These are phyloP conservation scores for Penicillium soppii DNA, from an alignment of 495 filamentous ascomycete species.

Conservation along the genomic window DNA sequence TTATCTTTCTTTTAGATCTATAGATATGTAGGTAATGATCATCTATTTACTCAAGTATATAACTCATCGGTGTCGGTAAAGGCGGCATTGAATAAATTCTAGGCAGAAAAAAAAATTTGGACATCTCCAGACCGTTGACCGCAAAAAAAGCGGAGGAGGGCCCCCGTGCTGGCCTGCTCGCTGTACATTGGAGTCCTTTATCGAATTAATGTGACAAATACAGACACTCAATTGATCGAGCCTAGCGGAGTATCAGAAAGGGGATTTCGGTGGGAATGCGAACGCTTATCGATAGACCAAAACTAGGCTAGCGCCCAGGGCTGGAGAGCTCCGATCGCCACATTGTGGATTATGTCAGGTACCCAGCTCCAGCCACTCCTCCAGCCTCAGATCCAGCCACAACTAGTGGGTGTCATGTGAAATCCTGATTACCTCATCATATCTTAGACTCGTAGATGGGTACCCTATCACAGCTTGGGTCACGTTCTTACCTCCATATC, in stretches of 20 bases:
- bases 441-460: not conserved
- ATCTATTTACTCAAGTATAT: not conserved
- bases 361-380: slow-evolving; percentile 14
- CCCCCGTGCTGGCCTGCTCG: slow-evolving; percentile 24
- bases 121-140: slow-evolving; percentile 2
- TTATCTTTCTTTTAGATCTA: not conserved
- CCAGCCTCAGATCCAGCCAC: slow-evolving; percentile 13
- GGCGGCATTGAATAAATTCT: slow-evolving; percentile 6
- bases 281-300: slow-evolving; percentile 26
- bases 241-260: slow-evolving; percentile 15
- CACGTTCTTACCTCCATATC: not conserved
- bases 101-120: slow-evolving; percentile 14
- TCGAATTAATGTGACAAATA: slow-evolving; percentile 31
- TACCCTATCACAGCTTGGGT: not conserved
- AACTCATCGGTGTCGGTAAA: slow-evolving; percentile 1
- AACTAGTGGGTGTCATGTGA: slow-evolving; percentile 29
- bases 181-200: slow-evolving; percentile 29
- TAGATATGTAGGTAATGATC: not conserved
- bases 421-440: slow-evolving; percentile 2
- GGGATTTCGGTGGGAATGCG: slow-evolving; percentile 25
- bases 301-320: not conserved
- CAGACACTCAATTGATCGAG: slow-evolving; percentile 23
- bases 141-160: slow-evolving; percentile 12
- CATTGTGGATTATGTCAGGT: slow-evolving; percentile 16
- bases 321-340: slow-evolving; percentile 5